Percentiles rank a stretch among this genome's conserved stretches.
Evolutionary conservation across 2,329 filamentous ascomycete genomes (phyloP).

Genomic region (Monosporascus sp.): DNA sequence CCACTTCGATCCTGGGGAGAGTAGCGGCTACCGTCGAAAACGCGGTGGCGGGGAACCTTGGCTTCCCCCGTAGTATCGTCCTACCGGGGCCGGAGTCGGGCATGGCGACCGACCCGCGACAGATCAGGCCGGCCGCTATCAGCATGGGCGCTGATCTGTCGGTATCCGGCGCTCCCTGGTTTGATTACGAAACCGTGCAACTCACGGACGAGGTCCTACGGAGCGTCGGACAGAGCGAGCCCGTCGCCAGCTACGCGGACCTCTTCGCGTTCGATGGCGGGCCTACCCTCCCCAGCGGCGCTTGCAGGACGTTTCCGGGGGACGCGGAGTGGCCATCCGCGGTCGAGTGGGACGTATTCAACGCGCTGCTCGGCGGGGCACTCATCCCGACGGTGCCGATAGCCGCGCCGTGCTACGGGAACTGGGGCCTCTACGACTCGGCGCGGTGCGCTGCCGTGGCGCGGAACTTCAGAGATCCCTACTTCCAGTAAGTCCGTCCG

Average conservation of each 20-base stretch:
- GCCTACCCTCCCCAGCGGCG: neutral
- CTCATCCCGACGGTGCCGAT: neutral
- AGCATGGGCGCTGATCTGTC: too few species aligned
- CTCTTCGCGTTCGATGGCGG: neutral
- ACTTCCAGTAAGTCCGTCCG: neutral
- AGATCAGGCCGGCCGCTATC: too few species aligned
- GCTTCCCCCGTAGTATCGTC: too few species aligned
- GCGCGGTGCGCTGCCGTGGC: neutral
- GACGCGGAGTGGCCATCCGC: neutral
- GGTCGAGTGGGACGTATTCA: neutral
- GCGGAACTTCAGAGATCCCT: neutral
- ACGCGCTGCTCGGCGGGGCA: neutral
- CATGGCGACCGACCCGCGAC: too few species aligned
- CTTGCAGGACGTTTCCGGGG: neutral
- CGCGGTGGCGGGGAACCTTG: too few species aligned
- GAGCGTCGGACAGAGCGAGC: neutral
- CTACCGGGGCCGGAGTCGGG: too few species aligned
- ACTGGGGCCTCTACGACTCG: neutral
- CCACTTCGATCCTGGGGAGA: too few species aligned
- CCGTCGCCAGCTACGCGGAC: neutral
- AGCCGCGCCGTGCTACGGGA: neutral
- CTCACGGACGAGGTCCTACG: neutral
- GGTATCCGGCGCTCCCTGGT: neutral
- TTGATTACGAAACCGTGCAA: neutral
- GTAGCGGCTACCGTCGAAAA: too few species aligned